These are phyloP conservation scores for Botrytis fragariae DNA, from an alignment of 2,329 filamentous ascomycete genomes.

Conservation along the genomic window DNA sequence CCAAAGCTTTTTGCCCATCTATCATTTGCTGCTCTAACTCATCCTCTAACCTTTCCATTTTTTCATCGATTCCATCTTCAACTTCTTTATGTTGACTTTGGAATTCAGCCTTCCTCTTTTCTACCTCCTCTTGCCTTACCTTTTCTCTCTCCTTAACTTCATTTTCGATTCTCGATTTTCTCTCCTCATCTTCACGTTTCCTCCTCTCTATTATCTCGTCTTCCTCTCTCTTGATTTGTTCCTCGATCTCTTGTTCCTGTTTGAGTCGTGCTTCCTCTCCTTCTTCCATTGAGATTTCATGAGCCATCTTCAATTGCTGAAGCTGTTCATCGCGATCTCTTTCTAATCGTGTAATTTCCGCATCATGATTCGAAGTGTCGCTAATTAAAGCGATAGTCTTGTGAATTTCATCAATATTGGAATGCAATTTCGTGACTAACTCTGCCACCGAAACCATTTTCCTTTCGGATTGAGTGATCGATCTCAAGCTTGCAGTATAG, in stretches of 20 bases:
- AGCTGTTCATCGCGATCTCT: constrained; percentile 30
- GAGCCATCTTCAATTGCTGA: constrained; percentile 24
- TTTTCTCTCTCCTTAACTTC: constrained; percentile 22
- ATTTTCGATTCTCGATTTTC: constrained; percentile 21
- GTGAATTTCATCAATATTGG: constrained; percentile 35
- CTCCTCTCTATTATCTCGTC: constrained; percentile 28
- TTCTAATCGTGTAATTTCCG: constrained; percentile 30
- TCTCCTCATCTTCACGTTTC: constrained; percentile 27
- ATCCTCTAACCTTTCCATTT: constrained; percentile 34
- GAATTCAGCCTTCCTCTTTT: constrained; percentile 24
- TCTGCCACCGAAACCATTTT: constrained; percentile 26
- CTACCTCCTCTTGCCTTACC: constrained; percentile 28
- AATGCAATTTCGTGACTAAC: constrained; percentile 32
- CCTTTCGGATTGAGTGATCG: neutral
- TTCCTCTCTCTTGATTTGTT: constrained; percentile 26
- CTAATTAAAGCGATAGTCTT: constrained; percentile 28
- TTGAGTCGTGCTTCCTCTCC: constrained; percentile 21
- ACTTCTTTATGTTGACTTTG: constrained; percentile 27
- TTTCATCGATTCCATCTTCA: constrained; percentile 27
- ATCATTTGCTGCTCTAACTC: constrained; percentile 33
- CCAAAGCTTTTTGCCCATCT: constrained; percentile 30
- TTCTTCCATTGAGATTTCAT: constrained; percentile 26
- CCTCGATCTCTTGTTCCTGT: constrained; percentile 25
- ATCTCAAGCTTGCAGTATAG: neutral
- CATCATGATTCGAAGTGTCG: constrained; percentile 31